These are phyloP conservation scores for Parsonsia alboflavescens DNA, from an alignment of 257 asterid species.

Conservation along the genomic window DNA sequence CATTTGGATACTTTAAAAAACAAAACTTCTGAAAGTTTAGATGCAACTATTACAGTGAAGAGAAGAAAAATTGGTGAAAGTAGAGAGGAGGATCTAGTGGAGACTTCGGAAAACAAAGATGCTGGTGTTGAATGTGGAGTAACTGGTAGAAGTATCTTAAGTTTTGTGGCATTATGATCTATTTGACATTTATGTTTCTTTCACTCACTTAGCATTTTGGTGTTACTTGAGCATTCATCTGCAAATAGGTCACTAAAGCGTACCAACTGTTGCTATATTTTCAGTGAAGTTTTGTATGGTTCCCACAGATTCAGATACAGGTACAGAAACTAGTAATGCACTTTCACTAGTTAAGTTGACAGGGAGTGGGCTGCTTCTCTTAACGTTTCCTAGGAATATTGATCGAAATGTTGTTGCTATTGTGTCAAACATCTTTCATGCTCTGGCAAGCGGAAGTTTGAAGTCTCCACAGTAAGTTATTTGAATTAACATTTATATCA, in stretches of 20 bases:
- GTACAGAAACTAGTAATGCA: constrained; percentile 15
- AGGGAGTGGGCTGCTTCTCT: constrained; percentile 40
- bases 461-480: constrained; percentile 36
- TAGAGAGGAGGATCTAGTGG: constrained; percentile 6
- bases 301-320: constrained; percentile 19
- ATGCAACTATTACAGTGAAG: constrained; percentile 20
- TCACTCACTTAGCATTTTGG: not conserved
- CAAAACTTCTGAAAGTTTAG: constrained; percentile 11
- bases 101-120: constrained; percentile 6
- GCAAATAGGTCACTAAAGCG: not conserved
- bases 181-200: not conserved
- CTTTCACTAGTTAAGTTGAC: constrained; percentile 48
- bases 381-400: constrained; percentile 29
- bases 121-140: constrained; percentile 10
- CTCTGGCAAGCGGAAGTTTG: constrained; percentile 31
- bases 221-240: not conserved
- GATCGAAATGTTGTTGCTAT: constrained; percentile 30
- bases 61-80: constrained; percentile 29
- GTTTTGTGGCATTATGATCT: not conserved
- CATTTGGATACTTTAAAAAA: not conserved
- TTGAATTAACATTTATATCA: not conserved
- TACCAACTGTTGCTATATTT: not conserved
- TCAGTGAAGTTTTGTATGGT: not conserved
- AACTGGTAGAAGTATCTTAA: constrained; percentile 18
- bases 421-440: constrained; percentile 29